Base-by-base conservation (phyloP, 176 grass and related monocot genomes). In the Pontederia crassipes region DNA sequence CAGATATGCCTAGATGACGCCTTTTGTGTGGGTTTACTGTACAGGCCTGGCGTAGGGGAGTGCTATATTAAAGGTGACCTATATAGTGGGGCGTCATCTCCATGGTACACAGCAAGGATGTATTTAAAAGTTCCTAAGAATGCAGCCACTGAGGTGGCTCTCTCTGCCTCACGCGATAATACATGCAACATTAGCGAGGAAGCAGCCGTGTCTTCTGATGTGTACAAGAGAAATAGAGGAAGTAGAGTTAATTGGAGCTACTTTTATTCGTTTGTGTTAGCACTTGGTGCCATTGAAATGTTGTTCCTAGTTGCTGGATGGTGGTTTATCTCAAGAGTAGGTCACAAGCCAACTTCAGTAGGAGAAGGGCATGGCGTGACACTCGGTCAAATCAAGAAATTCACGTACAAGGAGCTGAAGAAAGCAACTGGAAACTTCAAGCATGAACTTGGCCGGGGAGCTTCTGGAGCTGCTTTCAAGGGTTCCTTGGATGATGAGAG, bases 381-480 rank as follows among this genome's bases (percentile, higher is more conserved):
- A 61, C 32, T 62, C 12, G 62, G 52, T 53, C 75, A 64, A 1
- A 81, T 89, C 52, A 68, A 48, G 13, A 54, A 40, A 4, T 89
- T 49, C 78, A 85, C 50, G 40, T 85, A 81, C 66, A 52, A 58
- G 0, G 77, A 84, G 67, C 70, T 89, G 46, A 70, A 68, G 66
- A 71, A 62, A 28, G 81, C 86, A 28, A 85, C 86, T 0, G 29
- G 12, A 24, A 13, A 75, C 68, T 85, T 89, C 58, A 60, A 58
- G 4, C 20, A 75, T 53, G 66, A 59, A 48, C 50, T 84, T 50
- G 85, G 80, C 3, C 45, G 68, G 35, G 80, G 85, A n/a, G 68
- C 76, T 5, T 88, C 85, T 2, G 73, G 77, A n/a, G 54, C 74
- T 0, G 84, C 83, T 10, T 88, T 83, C 47, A 83, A 76, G 48